Evolutionary conservation across 208 protist genomes (phyloP), one percentile per base, ranked within the genome.

Genomic region (Leishmania arabica): DNA sequence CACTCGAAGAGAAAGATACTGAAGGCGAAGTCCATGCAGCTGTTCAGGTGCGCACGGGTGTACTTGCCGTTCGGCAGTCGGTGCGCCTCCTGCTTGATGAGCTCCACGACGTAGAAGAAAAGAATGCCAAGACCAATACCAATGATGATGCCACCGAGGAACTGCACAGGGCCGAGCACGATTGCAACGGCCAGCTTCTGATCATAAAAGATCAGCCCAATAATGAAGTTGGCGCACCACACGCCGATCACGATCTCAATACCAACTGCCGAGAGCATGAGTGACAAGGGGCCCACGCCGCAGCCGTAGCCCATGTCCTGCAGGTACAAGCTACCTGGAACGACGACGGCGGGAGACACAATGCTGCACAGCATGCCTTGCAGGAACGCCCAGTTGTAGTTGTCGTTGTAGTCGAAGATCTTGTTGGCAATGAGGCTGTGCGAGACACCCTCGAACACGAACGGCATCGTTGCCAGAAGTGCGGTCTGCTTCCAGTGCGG

Each of bases 311-410:
- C 91, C 34, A 93, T 47, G 83, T 95, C 85, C 82, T 93, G 87
- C 71, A 96, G 86, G 78, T 93, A 95, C 68, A 95, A 71, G 70
- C 87, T 86, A 31, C 89, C 91, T 7, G 93, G 93, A 31, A 96
- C 90, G 27, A 96, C 90, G 2, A 96, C 93, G 19, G 91, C 90
- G 1, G 93, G 93, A 0, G 90, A 94, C 2, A 92, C 93, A 62
- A 95, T 90, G 70, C 86, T 91, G 85, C 90, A 95, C 69, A 96
- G 74, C 83, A 93, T 91, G 42, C 90, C 91, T 82, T 95, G 90
- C 65, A 96, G 75, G 69, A 96, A 95, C 15, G 90, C 90, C 92
- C 93, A 96, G 69, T 89, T 82, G 88, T 94, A 96, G 81, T 92
- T 71, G 82, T 88, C 66, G 45, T 88, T 54, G 85, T 96, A 96